phyloP scores from a whole-genome alignment of 2,329 filamentous ascomycete genomes.

The Colletotrichum sp. region DNA sequence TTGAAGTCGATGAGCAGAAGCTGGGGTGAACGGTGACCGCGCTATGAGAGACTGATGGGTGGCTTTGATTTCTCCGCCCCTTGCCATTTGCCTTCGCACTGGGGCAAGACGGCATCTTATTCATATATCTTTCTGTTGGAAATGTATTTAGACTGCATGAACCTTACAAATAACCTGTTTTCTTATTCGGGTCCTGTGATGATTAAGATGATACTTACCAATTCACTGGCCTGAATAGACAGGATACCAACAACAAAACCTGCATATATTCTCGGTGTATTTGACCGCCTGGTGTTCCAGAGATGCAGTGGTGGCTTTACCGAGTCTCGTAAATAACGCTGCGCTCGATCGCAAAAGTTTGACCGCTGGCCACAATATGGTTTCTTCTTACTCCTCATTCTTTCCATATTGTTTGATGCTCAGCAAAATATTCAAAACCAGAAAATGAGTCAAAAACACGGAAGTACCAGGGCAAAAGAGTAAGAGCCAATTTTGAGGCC shows the following conservation, averaged over 20 bases:
- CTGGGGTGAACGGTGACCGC: background rate
- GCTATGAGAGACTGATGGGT: accelerated
- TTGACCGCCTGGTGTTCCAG: accelerated
- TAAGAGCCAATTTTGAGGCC: background rate
- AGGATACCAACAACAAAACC: accelerated
- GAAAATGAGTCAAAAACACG: accelerated
- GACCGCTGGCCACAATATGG: background rate
- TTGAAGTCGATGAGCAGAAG: accelerated
- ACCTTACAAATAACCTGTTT: background rate
- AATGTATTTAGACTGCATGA: background rate
- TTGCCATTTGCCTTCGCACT: accelerated
- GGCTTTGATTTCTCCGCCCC: background rate
- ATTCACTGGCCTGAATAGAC: background rate
- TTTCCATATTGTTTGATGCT: background rate
- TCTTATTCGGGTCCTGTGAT: background rate
- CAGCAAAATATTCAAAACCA: background rate
- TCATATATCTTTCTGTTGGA: background rate
- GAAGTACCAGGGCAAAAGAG: accelerated
- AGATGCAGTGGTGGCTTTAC: background rate
- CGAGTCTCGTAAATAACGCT: background rate
- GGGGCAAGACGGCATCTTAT: background rate
- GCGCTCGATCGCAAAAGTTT: too few species aligned
- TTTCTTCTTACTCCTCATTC: accelerated
- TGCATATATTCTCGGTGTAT: background rate
- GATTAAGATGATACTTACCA: accelerated